Evolutionary conservation across 2,329 filamentous ascomycete genomes (phyloP), one percentile per base, ranked within the genome.

Genomic region (Calonectria pteridis): DNA sequence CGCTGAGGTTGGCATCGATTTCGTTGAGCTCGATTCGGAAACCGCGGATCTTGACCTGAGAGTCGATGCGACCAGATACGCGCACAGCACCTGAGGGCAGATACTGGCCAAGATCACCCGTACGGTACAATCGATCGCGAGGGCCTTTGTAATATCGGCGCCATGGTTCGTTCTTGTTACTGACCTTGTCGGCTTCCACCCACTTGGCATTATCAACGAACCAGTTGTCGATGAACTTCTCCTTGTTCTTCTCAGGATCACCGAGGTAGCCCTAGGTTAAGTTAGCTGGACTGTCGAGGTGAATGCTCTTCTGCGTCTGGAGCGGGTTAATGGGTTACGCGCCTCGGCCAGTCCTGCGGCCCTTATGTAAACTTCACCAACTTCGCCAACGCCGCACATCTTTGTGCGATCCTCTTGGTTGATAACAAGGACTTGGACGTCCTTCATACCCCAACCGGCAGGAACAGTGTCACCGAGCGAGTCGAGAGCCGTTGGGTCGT

Each of bases 1-100:
- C 90, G 68, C 92, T 94, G 59, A 98, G 86, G 83, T 98, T 93
- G 51, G 89, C 94, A 84, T 98, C 96, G 77, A 98, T 98, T 78
- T 98, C 97, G 76, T 93, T 94, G 58, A 98, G 92, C 85, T 99
- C 97, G 78, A 99, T 98, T 74, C 96, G 91, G 89, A 98, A 98
- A 1, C 96, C 96, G 73, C 97, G 93, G 77, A 98, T 96, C 88
- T 98, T 99, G 86, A 98, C 94, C 83, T 98, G 96, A 77, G 93
- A 91, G 81, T 98, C 96, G 29, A 92, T 92, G 72, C 97, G 90
- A 28, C 96, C 96, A 13, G 94, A 93, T 81, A 92, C 94, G 80
- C 94, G 93, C 14, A 95, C 93, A 76, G 93, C 92, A 43, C 94
- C 95, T 10, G 85, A 84, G 55, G 91, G 89, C 72, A 89, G 87